These are phyloP conservation scores for Yamadazyma kitorensis DNA, from an alignment of 805 yeast genomes.

Conservation along the genomic window DNA sequence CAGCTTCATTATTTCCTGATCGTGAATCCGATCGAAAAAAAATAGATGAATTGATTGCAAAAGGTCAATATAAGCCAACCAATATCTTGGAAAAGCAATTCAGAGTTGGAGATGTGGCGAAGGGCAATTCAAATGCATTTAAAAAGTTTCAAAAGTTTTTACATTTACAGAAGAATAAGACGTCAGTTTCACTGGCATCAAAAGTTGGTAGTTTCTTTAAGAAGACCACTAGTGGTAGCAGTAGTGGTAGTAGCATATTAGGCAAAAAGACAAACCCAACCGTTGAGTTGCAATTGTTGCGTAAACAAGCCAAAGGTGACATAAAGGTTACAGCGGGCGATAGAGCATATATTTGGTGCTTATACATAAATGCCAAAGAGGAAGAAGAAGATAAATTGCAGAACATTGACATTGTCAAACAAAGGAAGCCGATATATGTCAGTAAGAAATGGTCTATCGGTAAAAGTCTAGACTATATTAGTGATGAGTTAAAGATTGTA, in stretches of 20 bases:
- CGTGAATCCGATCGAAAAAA: constrained; percentile 38
- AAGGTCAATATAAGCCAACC: constrained; percentile 19
- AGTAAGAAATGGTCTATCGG: constrained; percentile 62
- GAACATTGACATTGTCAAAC: constrained; percentile 23
- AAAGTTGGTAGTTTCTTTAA: constrained; percentile 1
- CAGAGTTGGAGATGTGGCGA: constrained; percentile 26
- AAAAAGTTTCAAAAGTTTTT: constrained; percentile 26
- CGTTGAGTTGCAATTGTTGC: constrained; percentile 32
- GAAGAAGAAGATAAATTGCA: constrained; percentile 23
- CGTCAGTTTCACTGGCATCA: too few species aligned
- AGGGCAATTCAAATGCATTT: constrained; percentile 21
- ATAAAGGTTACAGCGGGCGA: constrained; percentile 39
- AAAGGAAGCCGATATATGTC: constrained; percentile 40
- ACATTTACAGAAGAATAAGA: constrained; percentile 19
- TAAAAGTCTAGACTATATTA: constrained; percentile 51
- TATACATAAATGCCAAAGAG: constrained; percentile 29
- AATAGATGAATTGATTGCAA: constrained; percentile 26
- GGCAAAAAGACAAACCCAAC: constrained; percentile 11
- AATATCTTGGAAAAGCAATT: constrained; percentile 21
- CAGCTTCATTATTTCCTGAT: constrained; percentile 52
- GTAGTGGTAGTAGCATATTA: constrained; percentile 2
- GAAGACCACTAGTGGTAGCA: neutral
- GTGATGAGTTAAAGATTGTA: constrained; percentile 44
- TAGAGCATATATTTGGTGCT: constrained; percentile 49
- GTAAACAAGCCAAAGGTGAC: constrained; percentile 52